A percentile compares a stretch with the other conserved stretches of the same genome.
Conservation (phyloP, 1,284 basidiomycete genomes). For the Cystobasidium sp. region DNA sequence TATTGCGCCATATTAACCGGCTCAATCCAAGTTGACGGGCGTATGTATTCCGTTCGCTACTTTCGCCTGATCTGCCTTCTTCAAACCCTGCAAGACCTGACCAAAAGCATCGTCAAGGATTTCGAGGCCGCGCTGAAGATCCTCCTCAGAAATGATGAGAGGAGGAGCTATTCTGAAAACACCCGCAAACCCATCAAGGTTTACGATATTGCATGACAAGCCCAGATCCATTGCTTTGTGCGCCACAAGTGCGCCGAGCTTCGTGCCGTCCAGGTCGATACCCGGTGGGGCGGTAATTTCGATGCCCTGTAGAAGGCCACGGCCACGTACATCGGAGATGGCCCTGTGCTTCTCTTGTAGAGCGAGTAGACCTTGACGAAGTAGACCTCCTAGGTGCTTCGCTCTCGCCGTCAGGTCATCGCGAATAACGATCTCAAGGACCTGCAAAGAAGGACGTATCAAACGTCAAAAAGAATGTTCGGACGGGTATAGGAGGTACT, state of each 20-base stretch:
- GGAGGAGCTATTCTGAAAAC: slow-evolving; percentile 60
- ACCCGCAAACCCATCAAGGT: slow-evolving; percentile 21
- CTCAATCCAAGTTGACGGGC: slow-evolving; percentile 17
- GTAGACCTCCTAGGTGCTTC: slow-evolving; percentile 41
- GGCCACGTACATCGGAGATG: slow-evolving; percentile 57
- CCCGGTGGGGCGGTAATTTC: slow-evolving; percentile 34
- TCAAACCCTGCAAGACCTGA: slow-evolving; percentile 20
- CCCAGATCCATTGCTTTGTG: slow-evolving; percentile 45
- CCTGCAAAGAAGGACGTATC: slow-evolving; percentile 2
- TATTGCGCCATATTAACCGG: too few relatives aligned
- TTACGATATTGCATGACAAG: slow-evolving; percentile 15
- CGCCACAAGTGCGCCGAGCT: slow-evolving; percentile 46
- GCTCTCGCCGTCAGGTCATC: slow-evolving; percentile 51
- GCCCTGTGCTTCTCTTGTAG: slow-evolving; percentile 24
- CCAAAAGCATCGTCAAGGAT: slow-evolving; percentile 67
- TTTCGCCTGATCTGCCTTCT: not conserved
- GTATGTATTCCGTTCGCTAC: not conserved
- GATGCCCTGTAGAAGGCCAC: slow-evolving; percentile 79
- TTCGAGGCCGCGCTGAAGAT: slow-evolving; percentile 65
- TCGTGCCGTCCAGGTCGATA: slow-evolving; percentile 16
- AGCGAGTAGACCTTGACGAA: slow-evolving; percentile 19
- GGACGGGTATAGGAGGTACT: not conserved
- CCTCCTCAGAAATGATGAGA: slow-evolving; percentile 67
- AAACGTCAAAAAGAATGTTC: not conserved
- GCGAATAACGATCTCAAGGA: slow-evolving; percentile 43